These are phyloP conservation scores for Pneumocystis oryctolagi DNA, from an alignment of 1,139 yeast genomes.

Conservation along the genomic window DNA sequence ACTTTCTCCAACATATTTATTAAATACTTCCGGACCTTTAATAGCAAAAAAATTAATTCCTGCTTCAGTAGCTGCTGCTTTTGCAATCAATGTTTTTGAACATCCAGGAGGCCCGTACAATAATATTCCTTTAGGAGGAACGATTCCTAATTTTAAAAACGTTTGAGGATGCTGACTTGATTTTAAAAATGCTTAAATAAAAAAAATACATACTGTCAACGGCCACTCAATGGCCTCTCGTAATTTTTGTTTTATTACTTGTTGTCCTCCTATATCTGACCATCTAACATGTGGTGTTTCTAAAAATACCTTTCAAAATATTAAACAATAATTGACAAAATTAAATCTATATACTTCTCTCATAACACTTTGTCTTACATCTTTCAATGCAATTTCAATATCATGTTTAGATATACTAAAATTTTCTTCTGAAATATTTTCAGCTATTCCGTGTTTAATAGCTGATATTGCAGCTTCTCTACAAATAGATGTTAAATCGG, in stretches of 20 bases:
- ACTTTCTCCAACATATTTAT: conserved; percentile 93
- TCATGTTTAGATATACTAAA: conserved; percentile 36
- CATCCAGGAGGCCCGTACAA: conserved; percentile 96
- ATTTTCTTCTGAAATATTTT: conserved; percentile 25
- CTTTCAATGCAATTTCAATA: conserved; percentile 51
- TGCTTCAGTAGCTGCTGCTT: conserved; percentile 89
- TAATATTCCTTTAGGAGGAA: conserved; percentile 82
- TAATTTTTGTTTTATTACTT: conserved; percentile 59
- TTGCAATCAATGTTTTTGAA: conserved; percentile 84
- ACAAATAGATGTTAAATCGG: conserved; percentile 75
- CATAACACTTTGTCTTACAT: conserved; percentile 91
- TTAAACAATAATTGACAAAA: not conserved
- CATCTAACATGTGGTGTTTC: conserved; percentile 91
- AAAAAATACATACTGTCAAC: conserved; percentile 29
- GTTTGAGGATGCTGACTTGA: conserved; percentile 45
- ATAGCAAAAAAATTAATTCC: conserved; percentile 86
- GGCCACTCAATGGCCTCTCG: conserved; percentile 89
- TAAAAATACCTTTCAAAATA: conserved; percentile 30
- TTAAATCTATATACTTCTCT: conserved; percentile 42
- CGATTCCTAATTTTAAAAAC: conserved; percentile 60
- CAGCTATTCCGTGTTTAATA: conserved; percentile 43
- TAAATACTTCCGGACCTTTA: conserved; percentile 90
- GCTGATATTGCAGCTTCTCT: conserved; percentile 81
- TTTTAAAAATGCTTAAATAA: not conserved
- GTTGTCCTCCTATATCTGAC: conserved; percentile 95